Base-by-base conservation (phyloP, 345 rosid species). In the Adansonia digitata region DNA sequence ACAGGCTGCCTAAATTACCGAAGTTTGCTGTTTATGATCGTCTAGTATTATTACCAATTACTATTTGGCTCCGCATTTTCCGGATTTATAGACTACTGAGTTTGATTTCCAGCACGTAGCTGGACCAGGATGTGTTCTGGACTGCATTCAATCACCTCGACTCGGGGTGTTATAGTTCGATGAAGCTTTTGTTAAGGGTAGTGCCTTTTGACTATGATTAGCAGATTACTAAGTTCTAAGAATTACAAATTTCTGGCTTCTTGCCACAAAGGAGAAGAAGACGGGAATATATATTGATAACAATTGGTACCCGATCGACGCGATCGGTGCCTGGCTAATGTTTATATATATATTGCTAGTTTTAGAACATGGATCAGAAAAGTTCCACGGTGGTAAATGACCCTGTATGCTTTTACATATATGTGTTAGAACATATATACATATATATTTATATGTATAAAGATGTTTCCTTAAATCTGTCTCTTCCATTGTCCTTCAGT, bases 31-130 rank as follows among this genome's bases (percentile, higher is more conserved):
- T 77, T 77, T 78, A 78, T 73, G 82, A 39, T 71, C 81, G 79
- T 73, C 42, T 78, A 77, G 76, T 77, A 51, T 26, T 1, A 31
- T 76, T 75, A 78, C 73, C 73, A 70, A 82, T 81, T 76, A 72
- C 62, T 49, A 27, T 39, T 42, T 60, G 68, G 48, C 74, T 73
- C 79, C 60, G 29, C 72, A 69, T 71, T 39, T 51, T 74, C 26
- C 71, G 68, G 37, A 71, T 76, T 68, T 42, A 24, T 64, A 57
- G 72, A 73, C 69, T 43, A 67, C 78, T 22, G 64, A 77, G 72
- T 73, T 65, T 53, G 64, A 59, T 75, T 73, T 79, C 73, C 78
- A 55, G 88, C 88, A 75, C 67, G 66, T 85, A 79, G 83, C 85
- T 77, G 82, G 82, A 75, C 66, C 34, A 34, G 78, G 59, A 62